Evolutionary conservation across 176 grass and related monocot species (phyloP).

Genomic region (Secale cereale): DNA sequence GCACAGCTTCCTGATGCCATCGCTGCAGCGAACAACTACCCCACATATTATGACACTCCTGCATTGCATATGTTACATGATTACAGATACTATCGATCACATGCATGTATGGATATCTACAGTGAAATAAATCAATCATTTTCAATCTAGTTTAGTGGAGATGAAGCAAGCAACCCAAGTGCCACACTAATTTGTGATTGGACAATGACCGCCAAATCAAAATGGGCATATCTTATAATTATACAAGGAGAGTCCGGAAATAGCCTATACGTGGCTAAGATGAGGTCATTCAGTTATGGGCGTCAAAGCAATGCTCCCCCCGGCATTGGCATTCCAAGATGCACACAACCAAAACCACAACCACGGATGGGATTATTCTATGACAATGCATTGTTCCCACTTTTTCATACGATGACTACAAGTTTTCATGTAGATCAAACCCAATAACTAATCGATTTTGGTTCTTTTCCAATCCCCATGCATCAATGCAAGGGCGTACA

Average conservation of each 20-base stretch:
- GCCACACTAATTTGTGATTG: not conserved
- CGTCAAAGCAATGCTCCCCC: too few relatives aligned
- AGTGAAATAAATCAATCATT: not conserved
- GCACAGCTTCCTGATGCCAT: not conserved
- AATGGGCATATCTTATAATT: too few relatives aligned
- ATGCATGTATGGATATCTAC: not conserved
- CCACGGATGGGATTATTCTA: too few relatives aligned
- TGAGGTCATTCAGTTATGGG: too few relatives aligned
- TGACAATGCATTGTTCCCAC: too few relatives aligned
- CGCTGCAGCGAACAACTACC: conserved; percentile 2
- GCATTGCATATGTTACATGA: conserved; percentile 1
- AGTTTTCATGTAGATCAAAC: not conserved
- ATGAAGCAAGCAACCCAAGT: not conserved
- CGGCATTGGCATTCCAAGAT: too few relatives aligned
- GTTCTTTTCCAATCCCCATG: not conserved
- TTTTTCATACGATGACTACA: too few relatives aligned
- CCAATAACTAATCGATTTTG: not conserved
- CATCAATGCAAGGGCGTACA: not conserved
- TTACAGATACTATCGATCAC: conserved; percentile 4
- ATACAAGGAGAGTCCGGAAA: too few relatives aligned
- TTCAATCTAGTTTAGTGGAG: not conserved
- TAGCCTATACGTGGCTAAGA: too few relatives aligned
- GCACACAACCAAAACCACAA: too few relatives aligned
- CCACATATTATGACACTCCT: not conserved
- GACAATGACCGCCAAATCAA: not conserved